These are phyloP conservation scores for Colletotrichum godetiae DNA, from an alignment of 2,329 filamentous ascomycete genomes.

Conservation along the genomic window DNA sequence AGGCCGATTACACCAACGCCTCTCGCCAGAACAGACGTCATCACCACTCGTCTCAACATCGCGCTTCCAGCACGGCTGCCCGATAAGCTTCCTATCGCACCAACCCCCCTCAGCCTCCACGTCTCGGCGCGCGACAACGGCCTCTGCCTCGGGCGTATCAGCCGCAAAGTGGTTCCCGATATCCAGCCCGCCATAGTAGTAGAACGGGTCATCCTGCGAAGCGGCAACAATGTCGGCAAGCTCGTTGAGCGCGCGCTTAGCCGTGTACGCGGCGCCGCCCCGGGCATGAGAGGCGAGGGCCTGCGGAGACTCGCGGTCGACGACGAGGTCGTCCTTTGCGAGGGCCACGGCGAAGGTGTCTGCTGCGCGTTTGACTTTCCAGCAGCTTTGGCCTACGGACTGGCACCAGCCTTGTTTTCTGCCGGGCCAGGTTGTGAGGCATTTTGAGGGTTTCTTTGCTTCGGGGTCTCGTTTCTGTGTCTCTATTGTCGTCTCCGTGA, in stretches of 20 bases:
- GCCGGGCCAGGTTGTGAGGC: no score
- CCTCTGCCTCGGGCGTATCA: conserved; percentile 5
- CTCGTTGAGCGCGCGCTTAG: conserved; percentile 51
- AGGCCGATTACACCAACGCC: no score
- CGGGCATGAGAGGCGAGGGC: conserved; percentile 40
- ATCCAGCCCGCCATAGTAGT: conserved; percentile 47
- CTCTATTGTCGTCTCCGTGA: no score
- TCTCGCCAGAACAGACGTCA: neutral
- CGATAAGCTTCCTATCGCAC: neutral
- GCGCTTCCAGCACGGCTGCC: no score
- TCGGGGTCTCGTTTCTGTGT: no score
- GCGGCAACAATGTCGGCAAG: conserved; percentile 51
- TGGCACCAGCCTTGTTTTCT: neutral
- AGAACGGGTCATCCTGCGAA: conserved; percentile 42
- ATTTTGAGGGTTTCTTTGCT: no score
- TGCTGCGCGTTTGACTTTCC: conserved; percentile 55
- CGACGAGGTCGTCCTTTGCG: conserved; percentile 36
- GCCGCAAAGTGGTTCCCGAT: conserved; percentile 41
- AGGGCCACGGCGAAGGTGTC: conserved; percentile 46
- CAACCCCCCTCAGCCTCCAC: neutral
- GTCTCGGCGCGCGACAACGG: no score
- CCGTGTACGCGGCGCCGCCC: conserved; percentile 49
- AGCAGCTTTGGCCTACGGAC: conserved; percentile 44
- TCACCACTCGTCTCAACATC: neutral
- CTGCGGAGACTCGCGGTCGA: conserved; percentile 38